Base-by-base conservation (phyloP, 306 rosid genomes). In the Rubus idaeus region DNA sequence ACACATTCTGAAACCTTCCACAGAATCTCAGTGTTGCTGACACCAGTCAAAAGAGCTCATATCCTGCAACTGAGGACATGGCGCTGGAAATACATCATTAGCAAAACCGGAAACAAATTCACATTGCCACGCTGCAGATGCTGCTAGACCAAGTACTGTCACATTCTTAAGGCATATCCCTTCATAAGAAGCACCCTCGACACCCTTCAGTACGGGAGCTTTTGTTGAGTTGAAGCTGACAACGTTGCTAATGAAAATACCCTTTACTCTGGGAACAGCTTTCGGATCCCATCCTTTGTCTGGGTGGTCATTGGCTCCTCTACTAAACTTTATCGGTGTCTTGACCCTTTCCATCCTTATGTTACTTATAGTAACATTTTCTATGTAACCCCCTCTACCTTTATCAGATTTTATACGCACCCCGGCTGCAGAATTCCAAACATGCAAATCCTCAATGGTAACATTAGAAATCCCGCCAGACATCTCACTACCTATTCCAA, bases 401-500 rank as follows among this genome's bases (percentile, higher is more conserved):
- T 84, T 84, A 55, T 95, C 99, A 0, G 97, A 90, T 76, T 95
- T 95, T 56, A 96, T 81, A 7, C 97, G 90, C 79, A 96, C 83
- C 20, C 98, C 97, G 1, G 93, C 96, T 1, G 96, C 97, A 9
- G 94, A 96, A 80, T 96, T 80, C 98, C 98, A 89, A 70, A 96
- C 79, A 73, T 92, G 96, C 87, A 96, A 74, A 87, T 91, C 76
- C 82, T 92, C 93, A 9, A 96, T 86, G 50, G 79, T 87, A 20
- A 92, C 77, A 68, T 96, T 91, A 65, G 96, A 89, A 52, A 92
- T 85, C 73, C 99, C 99, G 50, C 99, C 97, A 4, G 98, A 92
- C 99, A 95, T 95, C 77, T 95, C 99, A 41, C 97, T 95, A 12
- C 99, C 99, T 82, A 96, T 91, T 85, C 98, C 99, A 1, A 96